phyloP scores from a whole-genome alignment of 2,329 filamentous ascomycete genomes.

The Colletotrichum salicis region DNA sequence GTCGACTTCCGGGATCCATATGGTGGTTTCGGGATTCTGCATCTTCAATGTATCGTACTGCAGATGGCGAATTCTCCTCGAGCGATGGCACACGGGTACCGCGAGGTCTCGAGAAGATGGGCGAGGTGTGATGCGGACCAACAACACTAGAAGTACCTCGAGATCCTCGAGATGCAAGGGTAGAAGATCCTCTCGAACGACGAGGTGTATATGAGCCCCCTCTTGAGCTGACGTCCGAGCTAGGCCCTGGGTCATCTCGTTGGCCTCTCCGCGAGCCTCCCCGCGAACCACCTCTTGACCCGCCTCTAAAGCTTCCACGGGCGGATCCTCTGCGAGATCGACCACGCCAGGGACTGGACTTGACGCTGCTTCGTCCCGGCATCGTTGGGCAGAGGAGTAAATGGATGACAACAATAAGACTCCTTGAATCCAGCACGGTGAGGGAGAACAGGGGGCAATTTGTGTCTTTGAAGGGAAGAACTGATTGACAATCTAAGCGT shows the following conservation, averaged over 20 bases:
- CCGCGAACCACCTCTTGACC: background rate
- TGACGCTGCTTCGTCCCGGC: background rate
- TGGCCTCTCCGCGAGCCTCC: background rate
- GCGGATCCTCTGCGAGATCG: background rate
- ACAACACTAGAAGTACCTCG: slow-evolving; percentile 2
- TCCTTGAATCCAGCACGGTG: too few relatives aligned
- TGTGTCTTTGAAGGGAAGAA: background rate
- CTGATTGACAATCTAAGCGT: background rate
- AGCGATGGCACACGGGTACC: background rate
- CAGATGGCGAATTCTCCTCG: background rate
- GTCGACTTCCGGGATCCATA: background rate
- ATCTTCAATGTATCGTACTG: background rate
- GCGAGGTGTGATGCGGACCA: background rate
- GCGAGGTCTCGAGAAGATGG: slow-evolving; percentile 12
- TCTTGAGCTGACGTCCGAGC: background rate
- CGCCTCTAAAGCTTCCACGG: background rate
- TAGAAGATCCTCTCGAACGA: background rate
- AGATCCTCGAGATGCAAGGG: background rate
- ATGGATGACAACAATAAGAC: too few relatives aligned
- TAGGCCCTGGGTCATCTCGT: background rate
- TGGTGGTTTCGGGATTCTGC: too few relatives aligned
- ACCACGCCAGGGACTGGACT: background rate
- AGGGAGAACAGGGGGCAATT: background rate
- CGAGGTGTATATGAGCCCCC: background rate
- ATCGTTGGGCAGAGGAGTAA: background rate